These are phyloP conservation scores for Teratosphaeria nubilosa DNA, from an alignment of 2,329 filamentous ascomycete genomes.

Conservation along the genomic window DNA sequence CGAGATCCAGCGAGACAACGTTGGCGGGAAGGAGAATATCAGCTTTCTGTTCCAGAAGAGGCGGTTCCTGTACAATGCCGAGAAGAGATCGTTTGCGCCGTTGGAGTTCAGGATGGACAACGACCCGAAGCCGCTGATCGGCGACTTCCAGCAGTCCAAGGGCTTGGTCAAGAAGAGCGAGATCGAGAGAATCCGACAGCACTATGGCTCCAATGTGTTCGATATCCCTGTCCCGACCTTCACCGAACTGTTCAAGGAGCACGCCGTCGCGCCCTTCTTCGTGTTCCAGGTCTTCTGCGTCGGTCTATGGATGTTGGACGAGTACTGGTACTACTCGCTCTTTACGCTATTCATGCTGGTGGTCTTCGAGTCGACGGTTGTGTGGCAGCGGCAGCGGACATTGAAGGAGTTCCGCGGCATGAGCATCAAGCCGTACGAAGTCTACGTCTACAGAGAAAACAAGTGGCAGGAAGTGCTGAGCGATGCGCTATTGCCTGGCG, in stretches of 20 bases:
- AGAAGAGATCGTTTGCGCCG: conserved; percentile 66
- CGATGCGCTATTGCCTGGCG: conserved; percentile 84
- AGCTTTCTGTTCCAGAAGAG: conserved; percentile 98
- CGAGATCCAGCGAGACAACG: conserved; percentile 64
- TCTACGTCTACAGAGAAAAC: conserved; percentile 79
- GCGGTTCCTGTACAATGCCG: conserved; percentile 74
- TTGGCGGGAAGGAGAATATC: conserved; percentile 61
- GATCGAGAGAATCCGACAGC: conserved; percentile 68
- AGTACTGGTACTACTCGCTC: conserved; percentile 99
- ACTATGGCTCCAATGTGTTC: conserved; percentile 94
- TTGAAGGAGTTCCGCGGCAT: conserved; percentile 95
- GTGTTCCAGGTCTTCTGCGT: conserved; percentile 99
- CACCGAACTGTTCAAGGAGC: conserved; percentile 91
- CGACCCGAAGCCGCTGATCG: conserved; percentile 71
- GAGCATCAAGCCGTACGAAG: conserved; percentile 97
- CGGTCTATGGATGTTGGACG: conserved; percentile 94
- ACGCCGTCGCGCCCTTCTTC: conserved; percentile 97
- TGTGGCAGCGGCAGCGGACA: conserved; percentile 96
- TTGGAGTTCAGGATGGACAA: conserved; percentile 74
- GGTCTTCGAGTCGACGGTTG: conserved; percentile 93
- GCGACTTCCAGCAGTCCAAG: conserved; percentile 66
- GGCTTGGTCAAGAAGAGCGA: conserved; percentile 68
- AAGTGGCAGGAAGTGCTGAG: conserved; percentile 85
- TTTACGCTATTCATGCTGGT: conserved; percentile 99
- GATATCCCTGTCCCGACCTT: conserved; percentile 97